Evolutionary conservation across 2,329 filamentous ascomycete species (phyloP), one percentile per base, ranked within the genome.

Genomic region (Talaromyces sp.): DNA sequence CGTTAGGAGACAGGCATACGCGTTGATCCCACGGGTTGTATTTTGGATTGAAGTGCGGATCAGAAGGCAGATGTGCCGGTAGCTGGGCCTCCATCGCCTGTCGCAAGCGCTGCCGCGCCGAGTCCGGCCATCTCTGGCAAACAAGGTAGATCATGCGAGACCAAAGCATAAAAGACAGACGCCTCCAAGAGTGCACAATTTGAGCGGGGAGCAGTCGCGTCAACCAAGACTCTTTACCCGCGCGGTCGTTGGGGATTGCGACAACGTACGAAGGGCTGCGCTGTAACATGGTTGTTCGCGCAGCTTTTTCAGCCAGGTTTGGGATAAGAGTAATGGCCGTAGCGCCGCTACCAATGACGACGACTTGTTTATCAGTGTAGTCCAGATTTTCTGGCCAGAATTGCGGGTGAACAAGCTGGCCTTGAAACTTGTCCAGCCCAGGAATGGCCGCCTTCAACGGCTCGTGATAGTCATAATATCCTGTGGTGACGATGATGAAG

Each of bases 301-400:
- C 74, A 2, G 88, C 88, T 32, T 81, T 83, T 48, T 88, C 76
- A 0, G 85, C 83, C 38, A 93, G 75, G 41, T 78, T 81, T 0
- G 90, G 90, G 4, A 93, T 69, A 0, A 94, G 78, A 0, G 90
- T 92, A 52, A 92, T 75, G 10, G 89, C 87, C 0, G 90, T 93
- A 2, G 90, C 90, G 2, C 90, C 90, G 12, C 83, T 87, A 10
- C 89, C 89, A 62, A 92, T 83, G 59, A 92, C 77, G 53, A 89
- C 80, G 31, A 92, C 79, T 29, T 83, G 81, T 72, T 91, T 90
- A 70, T 78, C 78, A 6, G 78, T 74, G 69, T 87, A 86, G 68
- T 88, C 82, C 54, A 88, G 74, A 35, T 85, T 80, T 54, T 85
- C 75, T 0, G 87, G 87, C 89, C 89, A 91, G 72, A 88, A 89